Base-by-base conservation (phyloP, 1,284 basidiomycete genomes). In the Gomphus bonarii region DNA sequence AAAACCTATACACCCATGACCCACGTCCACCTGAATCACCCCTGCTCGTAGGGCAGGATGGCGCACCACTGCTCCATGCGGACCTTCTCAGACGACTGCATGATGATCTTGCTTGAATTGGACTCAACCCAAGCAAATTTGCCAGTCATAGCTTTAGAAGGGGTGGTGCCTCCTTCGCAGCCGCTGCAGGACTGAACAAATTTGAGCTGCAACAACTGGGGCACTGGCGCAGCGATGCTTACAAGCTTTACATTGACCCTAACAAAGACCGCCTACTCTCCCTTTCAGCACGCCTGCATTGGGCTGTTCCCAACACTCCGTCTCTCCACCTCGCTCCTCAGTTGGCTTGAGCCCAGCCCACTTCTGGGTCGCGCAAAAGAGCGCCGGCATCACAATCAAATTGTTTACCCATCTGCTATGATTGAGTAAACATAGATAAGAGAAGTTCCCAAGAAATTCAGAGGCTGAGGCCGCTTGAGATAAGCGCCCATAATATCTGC, bases 191-290 rank as follows among this genome's bases (percentile, higher is more conserved):
- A 1, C 68, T 61, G 54, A 60, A 63, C 1, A 65, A 71, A 33
- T 62, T 69, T 46, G 66, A 72, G 50, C 69, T 73, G 22, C 69
- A 71, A 50, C 65, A 68, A 16, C 61, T 73, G 0, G 67, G 70
- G 0, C 61, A 65, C 8, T 73, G 70, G 71, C 60, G 62, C 12
- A 70, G 68, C 55, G 65, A 72, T 48, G 63, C 67, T 6, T 40
- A 3, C 70, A 68, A 63, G 69, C 69, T 52, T 60, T 71, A 0
- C 70, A 72, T 56, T 22, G 69, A 71, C 18, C 50, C 63, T n/a
- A 59, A 63, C 3, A 44, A 42, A 1, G 55, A 64, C 14, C 59
- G 63, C 1, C 53, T 69, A 20, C 62, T 69, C n/a, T 61, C 65
- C 18, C 62, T 70, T 28, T 70, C 67, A 11, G 58, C 63, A 20